Evolutionary conservation across 1,284 basidiomycete species (phyloP).

Genomic region (Tylopilus microsporus): DNA sequence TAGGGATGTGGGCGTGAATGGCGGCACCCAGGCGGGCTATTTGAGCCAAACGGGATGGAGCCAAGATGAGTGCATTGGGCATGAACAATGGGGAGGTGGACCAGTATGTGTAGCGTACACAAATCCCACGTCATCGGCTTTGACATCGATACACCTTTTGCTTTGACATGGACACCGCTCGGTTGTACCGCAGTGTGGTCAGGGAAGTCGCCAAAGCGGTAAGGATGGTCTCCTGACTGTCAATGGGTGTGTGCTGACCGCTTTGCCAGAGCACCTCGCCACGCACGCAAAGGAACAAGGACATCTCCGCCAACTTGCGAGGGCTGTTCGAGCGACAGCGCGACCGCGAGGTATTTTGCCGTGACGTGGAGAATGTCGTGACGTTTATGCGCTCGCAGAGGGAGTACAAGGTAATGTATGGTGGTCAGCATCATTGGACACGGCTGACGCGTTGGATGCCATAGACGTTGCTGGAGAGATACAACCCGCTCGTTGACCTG

Average conservation of each 20-base stretch:
- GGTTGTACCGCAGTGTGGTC: constrained; percentile 42
- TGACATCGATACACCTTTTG: constrained; percentile 1
- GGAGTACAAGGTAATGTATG: constrained; percentile 42
- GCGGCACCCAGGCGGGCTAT: constrained; percentile 5
- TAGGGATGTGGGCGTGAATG: neutral
- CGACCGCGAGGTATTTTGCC: constrained; percentile 31
- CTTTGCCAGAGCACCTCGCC: constrained; percentile 38
- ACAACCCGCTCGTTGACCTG: constrained; percentile 80
- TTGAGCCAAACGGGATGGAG: constrained; percentile 15
- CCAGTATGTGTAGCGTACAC: constrained; percentile 14
- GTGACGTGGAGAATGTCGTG: constrained; percentile 61
- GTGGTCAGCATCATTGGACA: neutral
- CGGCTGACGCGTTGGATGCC: constrained; percentile 3
- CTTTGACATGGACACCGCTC: constrained; percentile 28
- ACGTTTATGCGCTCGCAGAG: constrained; percentile 71
- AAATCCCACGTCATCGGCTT: constrained; percentile 18
- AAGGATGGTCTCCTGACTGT: constrained; percentile 12
- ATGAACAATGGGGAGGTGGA: constrained; percentile 23
- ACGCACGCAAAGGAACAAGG: constrained; percentile 41
- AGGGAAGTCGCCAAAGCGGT: constrained; percentile 44
- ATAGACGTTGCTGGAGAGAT: constrained; percentile 72
- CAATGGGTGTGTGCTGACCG: constrained; percentile 8
- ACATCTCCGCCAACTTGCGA: constrained; percentile 52
- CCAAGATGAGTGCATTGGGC: constrained; percentile 12
- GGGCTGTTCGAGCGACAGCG: constrained; percentile 47